Conservation (phyloP, 148 eudicot genomes). For the Rhododendron griersonianum region DNA sequence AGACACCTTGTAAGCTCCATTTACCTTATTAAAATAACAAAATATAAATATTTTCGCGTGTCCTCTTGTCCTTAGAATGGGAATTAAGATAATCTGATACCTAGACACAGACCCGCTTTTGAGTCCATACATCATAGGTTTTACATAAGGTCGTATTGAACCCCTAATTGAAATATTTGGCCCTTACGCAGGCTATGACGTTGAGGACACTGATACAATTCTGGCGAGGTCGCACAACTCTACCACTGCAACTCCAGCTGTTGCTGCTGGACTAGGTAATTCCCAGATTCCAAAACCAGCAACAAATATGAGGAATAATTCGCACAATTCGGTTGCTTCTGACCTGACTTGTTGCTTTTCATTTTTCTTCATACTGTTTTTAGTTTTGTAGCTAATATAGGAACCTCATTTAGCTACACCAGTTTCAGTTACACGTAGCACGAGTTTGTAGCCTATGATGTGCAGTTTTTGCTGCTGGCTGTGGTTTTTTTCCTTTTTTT, state of each 20-base stretch:
- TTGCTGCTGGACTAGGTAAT: conserved; percentile 27
- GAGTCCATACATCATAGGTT: not conserved
- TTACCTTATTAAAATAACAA: not conserved
- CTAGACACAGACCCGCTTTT: not conserved
- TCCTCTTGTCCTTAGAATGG: not conserved
- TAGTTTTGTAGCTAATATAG: not conserved
- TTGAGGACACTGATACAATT: conserved; percentile 26
- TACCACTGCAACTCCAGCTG: conserved; percentile 38
- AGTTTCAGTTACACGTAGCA: not conserved
- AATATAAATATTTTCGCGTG: not conserved
- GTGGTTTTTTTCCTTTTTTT: not conserved
- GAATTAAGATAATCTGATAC: not conserved
- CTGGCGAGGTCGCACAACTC: conserved; percentile 25
- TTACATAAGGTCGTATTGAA: not conserved
- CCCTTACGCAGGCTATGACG: conserved; percentile 48
- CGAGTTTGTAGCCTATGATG: not conserved
- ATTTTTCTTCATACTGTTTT: conserved; percentile 14
- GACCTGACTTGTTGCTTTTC: conserved; percentile 10
- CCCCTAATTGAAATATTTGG: not conserved
- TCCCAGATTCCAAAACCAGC: conserved; percentile 8
- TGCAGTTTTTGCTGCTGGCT: not conserved
- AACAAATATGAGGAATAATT: not conserved
- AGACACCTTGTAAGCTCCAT: not conserved
- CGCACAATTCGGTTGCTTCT: conserved; percentile 25
- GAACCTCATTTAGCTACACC: not conserved